phyloP scores from a whole-genome alignment of 2,329 filamentous ascomycete genomes.

The Cryphonectria parasitica region DNA sequence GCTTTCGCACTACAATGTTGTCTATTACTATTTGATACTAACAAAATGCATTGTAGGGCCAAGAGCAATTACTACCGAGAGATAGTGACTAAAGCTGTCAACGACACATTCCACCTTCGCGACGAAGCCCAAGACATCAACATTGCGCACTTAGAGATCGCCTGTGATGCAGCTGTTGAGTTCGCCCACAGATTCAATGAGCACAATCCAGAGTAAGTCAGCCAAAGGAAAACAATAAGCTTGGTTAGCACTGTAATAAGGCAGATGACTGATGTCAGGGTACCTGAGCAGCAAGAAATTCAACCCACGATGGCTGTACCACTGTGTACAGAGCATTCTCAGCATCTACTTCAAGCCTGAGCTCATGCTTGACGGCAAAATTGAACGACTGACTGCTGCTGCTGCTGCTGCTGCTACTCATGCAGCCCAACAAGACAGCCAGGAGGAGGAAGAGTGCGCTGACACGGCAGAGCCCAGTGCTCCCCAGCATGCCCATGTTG shows the following conservation, averaged over 20 bases:
- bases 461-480: neutral
- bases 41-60: neutral
- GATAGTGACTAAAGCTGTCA: neutral
- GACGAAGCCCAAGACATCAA: slow-evolving; percentile 6
- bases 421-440: neutral
- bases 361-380: neutral
- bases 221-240: neutral
- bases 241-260: neutral
- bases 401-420: too few relatives aligned
- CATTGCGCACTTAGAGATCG: slow-evolving; percentile 21
- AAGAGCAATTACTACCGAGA: neutral
- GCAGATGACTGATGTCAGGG: neutral
- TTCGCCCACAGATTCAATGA: slow-evolving; percentile 4
- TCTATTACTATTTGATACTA: neutral
- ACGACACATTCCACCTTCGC: slow-evolving; percentile 7
- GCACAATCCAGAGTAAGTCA: slow-evolving; percentile 6
- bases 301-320: slow-evolving; percentile 15
- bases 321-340: slow-evolving; percentile 12
- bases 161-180: slow-evolving; percentile 20
- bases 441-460: too few relatives aligned
- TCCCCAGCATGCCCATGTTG: neutral
- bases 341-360: slow-evolving; percentile 7
- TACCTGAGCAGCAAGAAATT: neutral
- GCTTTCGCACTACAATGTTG: neutral
- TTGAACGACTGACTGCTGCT: neutral